Base-by-base conservation (phyloP, 164 flowering plant species). In the Magnolia sinica region DNA sequence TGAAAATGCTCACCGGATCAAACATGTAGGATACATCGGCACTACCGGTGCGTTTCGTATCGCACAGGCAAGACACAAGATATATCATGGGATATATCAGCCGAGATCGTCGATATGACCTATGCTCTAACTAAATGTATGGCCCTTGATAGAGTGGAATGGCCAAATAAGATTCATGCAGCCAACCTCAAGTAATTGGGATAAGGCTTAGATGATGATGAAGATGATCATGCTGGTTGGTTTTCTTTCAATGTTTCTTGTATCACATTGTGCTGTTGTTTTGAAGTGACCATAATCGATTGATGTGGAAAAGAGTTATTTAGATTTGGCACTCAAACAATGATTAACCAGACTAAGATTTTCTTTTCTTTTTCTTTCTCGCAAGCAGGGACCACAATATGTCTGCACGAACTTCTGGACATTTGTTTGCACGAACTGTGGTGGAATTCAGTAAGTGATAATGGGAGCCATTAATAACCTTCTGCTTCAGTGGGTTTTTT, bases 381-480 rank as follows among this genome's bases (percentile, higher is more conserved):
- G 64, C 64, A 72, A 83, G 49, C 95, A 96, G 99, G 99, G 99
- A 68, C 97, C 99, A 45, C 99, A 96, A 73, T 96, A 96, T 82
- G 97, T 94, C 20, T 96, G 99, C 88, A 94, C 91, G 72, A 96
- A 85, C 80, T 96, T 96, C 90, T 92, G 93, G 89, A 94, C 98
- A 68, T 96, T 96, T 87, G 88, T 96, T 74, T 96, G 99, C 85
- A 94, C 97, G 68, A 89, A 84, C 52, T 96, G 99, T 70, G 86
- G 99, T 85, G 99, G 99, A 64, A 91, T 96, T 83, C 99, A 96
- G 99, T 96, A 87, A 90, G 98, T 91, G 18, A 51, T 70, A 8
- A 37, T 72, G 4, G 9, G 13, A 13, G 29, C 68, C 10, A 20
- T n/a, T 23, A 16, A 16, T 20, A 14, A 9, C 49, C 13, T 55